These are phyloP conservation scores for Oemleria cerasiformis DNA, from an alignment of 306 rosid species.

Conservation along the genomic window DNA sequence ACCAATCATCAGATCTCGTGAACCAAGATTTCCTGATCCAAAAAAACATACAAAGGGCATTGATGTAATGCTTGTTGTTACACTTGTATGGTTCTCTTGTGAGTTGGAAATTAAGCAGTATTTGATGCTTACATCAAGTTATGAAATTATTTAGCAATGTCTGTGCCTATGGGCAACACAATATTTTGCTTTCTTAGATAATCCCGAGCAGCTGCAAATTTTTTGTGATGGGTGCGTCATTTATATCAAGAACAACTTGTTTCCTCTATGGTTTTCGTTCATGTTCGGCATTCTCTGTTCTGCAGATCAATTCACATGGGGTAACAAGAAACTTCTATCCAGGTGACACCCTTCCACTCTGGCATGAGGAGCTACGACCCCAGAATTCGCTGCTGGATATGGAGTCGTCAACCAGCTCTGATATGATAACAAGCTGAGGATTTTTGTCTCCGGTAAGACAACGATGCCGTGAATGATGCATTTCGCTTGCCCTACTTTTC, in stretches of 20 bases:
- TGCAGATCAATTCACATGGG: slow-evolving; percentile 83
- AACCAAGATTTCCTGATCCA: not conserved
- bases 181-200: not conserved
- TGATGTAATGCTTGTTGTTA: not conserved
- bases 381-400: slow-evolving; percentile 66
- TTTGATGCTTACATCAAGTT: not conserved
- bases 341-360: slow-evolving; percentile 71
- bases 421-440: not conserved
- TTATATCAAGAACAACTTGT: not conserved
- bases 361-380: slow-evolving; percentile 88
- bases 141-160: not conserved
- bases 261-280: not conserved
- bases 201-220: not conserved
- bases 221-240: not conserved
- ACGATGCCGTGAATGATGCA: not conserved
- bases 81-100: not conserved
- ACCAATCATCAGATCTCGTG: too few relatives aligned
- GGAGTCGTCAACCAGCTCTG: not conserved
- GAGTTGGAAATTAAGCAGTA: not conserved
- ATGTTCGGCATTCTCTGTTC: not conserved
- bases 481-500: not conserved
- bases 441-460: not conserved
- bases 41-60: not conserved
- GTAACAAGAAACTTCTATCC: slow-evolving; percentile 82
- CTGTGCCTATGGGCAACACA: not conserved